Conservation (phyloP, 2,329 filamentous ascomycete species). For the Acephala macrosclerotiorum region DNA sequence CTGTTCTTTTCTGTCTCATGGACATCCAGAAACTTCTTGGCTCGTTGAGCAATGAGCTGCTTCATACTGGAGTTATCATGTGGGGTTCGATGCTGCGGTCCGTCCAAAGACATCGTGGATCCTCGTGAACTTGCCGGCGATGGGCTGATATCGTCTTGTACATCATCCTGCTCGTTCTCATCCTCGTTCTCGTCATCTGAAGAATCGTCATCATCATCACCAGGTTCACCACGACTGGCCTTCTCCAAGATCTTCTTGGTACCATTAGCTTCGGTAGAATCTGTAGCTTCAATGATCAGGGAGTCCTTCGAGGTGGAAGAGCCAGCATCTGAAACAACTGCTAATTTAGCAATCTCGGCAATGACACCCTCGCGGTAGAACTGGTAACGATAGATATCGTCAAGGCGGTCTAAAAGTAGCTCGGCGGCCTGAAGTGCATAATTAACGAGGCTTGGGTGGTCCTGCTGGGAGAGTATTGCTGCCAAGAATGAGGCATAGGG, state of each 20-base stretch:
- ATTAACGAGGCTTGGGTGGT: slow-evolving; percentile 86
- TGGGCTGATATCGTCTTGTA: slow-evolving; percentile 53
- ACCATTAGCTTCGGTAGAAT: slow-evolving; percentile 44
- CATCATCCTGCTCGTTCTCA: slow-evolving; percentile 58
- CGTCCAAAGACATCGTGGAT: slow-evolving; percentile 70
- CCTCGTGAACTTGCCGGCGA: slow-evolving; percentile 59
- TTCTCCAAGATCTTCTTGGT: slow-evolving; percentile 44
- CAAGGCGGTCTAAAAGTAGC: slow-evolving; percentile 82
- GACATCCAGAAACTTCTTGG: slow-evolving; percentile 82
- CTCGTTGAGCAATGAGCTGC: slow-evolving; percentile 76
- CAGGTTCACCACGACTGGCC: slow-evolving; percentile 26
- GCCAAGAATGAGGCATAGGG: slow-evolving; percentile 96
- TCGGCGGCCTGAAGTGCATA: slow-evolving; percentile 90
- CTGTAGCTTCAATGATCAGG: slow-evolving; percentile 27
- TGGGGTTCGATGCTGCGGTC: slow-evolving; percentile 56
- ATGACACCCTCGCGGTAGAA: slow-evolving; percentile 98
- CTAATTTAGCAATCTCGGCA: slow-evolving; percentile 84
- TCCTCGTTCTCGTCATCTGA: slow-evolving; percentile 61
- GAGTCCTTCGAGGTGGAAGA: slow-evolving; percentile 33
- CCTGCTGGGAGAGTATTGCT: slow-evolving; percentile 93
- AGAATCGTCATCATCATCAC: slow-evolving; percentile 53
- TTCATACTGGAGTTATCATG: slow-evolving; percentile 66
- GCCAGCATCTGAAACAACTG: slow-evolving; percentile 49
- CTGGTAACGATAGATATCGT: slow-evolving; percentile 91
- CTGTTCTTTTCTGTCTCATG: slow-evolving; percentile 81